These are phyloP conservation scores for Phaffomyces opuntiae DNA, from an alignment of 805 yeast species.

Conservation along the genomic window DNA sequence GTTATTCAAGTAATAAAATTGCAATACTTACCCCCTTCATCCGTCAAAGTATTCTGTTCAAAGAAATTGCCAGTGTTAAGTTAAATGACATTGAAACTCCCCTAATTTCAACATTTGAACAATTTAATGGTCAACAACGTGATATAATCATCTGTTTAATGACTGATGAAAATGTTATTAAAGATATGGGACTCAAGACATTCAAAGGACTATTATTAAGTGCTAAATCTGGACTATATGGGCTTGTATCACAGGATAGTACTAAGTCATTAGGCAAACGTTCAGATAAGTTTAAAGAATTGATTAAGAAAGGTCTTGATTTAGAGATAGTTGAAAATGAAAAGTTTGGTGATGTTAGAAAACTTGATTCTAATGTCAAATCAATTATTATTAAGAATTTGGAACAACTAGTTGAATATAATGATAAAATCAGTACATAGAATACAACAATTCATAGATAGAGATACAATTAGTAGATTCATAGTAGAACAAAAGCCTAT, in stretches of 20 bases:
- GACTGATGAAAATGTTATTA: neutral
- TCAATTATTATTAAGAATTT: too few species aligned
- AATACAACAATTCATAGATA: too few species aligned
- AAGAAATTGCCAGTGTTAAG: neutral
- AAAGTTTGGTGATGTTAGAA: neutral
- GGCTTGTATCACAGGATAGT: neutral
- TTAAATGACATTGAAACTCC: neutral
- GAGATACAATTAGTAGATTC: too few species aligned
- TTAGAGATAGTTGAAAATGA: neutral
- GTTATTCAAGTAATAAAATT: conserved; percentile 33
- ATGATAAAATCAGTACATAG: too few species aligned
- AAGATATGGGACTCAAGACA: neutral
- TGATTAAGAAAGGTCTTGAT: neutral
- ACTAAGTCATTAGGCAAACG: neutral
- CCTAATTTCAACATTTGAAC: neutral
- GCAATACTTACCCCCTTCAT: conserved; percentile 34
- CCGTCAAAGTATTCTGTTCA: conserved; percentile 7
- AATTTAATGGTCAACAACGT: neutral
- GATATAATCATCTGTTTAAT: conserved; percentile 1
- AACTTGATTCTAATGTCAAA: too few species aligned
- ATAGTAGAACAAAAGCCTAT: too few species aligned
- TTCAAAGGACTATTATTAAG: neutral
- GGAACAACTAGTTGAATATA: too few species aligned
- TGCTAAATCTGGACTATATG: neutral
- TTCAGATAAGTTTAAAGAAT: neutral